Percentiles rank a stretch among this genome's conserved stretches.
phyloP scores from a whole-genome alignment of 768 basidiomycete species.

The Pholiota molesta region DNA sequence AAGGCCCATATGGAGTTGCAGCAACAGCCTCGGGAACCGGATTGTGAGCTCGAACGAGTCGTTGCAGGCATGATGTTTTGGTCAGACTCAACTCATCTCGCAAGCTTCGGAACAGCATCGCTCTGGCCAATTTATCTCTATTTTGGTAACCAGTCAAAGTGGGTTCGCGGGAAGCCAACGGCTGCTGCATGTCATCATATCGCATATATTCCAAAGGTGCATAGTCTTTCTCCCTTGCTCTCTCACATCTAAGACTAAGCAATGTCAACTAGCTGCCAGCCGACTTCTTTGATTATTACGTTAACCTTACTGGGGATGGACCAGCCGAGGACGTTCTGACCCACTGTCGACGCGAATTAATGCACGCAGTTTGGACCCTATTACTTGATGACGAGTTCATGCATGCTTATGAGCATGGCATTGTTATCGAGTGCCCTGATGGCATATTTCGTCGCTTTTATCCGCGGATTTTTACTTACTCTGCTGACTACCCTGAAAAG shows the following conservation, averaged over 20 bases:
- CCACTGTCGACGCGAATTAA: no score
- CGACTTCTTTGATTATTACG: no score
- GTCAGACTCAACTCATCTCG: constrained; percentile 13
- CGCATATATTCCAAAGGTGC: constrained; percentile 38
- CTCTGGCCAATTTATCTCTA: constrained; percentile 45
- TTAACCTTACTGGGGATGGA: no score
- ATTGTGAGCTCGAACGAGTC: constrained; percentile 13
- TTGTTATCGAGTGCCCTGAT: constrained; percentile 33
- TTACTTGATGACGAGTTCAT: constrained; percentile 37
- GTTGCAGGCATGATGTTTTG: background rate
- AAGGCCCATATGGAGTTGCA: constrained; percentile 17
- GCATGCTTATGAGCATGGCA: constrained; percentile 34
- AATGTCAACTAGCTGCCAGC: no score
- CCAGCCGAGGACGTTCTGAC: no score
- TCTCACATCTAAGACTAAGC: no score
- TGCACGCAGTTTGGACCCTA: no score
- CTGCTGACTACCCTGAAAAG: constrained; percentile 28
- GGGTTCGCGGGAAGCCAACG: constrained; percentile 26
- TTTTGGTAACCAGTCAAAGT: constrained; percentile 46
- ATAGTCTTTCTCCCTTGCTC: no score
- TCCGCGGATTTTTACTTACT: constrained; percentile 36
- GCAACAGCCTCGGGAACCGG: constrained; percentile 3
- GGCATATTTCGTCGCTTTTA: constrained; percentile 32
- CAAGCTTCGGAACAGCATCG: constrained; percentile 30
- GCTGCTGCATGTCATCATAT: constrained; percentile 32